Conservation (phyloP, 352 stramenopile genomes). For the Globisporangium echinulatum region DNA sequence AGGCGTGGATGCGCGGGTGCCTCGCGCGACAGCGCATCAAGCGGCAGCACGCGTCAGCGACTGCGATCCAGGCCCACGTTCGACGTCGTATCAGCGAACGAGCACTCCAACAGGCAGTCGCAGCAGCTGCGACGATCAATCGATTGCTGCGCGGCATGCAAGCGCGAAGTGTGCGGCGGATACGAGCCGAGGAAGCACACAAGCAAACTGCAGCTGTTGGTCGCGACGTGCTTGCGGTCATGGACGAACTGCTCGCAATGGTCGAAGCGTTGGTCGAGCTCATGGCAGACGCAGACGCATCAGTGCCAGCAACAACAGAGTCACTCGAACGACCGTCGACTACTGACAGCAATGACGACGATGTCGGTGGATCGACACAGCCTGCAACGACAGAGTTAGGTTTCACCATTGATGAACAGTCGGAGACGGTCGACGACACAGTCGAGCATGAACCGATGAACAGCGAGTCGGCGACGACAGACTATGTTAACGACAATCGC, state of each 20-base stretch:
- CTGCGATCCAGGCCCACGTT: slow-evolving; percentile 20
- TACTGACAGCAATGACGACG: too few relatives aligned
- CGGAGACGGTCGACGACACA: too few relatives aligned
- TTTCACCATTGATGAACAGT: too few relatives aligned
- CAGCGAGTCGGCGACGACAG: too few relatives aligned
- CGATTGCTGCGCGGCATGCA: slow-evolving; percentile 4
- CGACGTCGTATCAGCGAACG: slow-evolving; percentile 12
- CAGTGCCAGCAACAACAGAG: not conserved
- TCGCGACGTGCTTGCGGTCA: slow-evolving; percentile 5
- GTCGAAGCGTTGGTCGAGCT: slow-evolving; percentile 1
- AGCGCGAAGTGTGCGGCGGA: not conserved
- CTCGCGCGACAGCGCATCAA: slow-evolving; percentile 11
- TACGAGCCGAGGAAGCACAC: not conserved
- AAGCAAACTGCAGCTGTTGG: not conserved
- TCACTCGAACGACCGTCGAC: too few relatives aligned
- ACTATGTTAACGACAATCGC: too few relatives aligned
- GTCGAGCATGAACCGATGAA: too few relatives aligned
- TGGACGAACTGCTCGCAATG: slow-evolving; percentile 15
- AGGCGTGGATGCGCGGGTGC: slow-evolving; percentile 17
- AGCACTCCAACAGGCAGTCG: slow-evolving; percentile 1
- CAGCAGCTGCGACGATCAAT: slow-evolving; percentile 8
- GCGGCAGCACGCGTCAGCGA: slow-evolving; percentile 14
- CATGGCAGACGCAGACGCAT: not conserved
- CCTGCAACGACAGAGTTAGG: too few relatives aligned
- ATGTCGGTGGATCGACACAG: too few relatives aligned